A percentile compares a stretch with the other conserved stretches of the same genome.
Evolutionary conservation across 2,329 filamentous ascomycete genomes (phyloP).

Genomic region (Fusarium sp.): DNA sequence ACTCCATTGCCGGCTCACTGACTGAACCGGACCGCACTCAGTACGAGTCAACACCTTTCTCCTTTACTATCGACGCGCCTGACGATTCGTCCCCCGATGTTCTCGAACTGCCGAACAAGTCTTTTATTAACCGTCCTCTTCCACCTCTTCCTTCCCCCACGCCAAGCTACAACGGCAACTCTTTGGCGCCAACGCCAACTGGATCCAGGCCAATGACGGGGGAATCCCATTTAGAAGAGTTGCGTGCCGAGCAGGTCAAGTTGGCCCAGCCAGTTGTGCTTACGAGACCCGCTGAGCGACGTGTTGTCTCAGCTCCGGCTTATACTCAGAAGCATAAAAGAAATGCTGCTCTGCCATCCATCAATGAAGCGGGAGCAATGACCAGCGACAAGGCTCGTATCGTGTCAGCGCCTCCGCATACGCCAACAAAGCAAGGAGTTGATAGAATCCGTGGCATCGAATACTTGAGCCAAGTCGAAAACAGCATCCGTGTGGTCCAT

Average conservation of each 20-base stretch:
- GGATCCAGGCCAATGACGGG: conserved; percentile 44
- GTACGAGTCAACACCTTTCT: conserved; percentile 58
- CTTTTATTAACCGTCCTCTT: conserved; percentile 64
- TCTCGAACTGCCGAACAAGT: conserved; percentile 44
- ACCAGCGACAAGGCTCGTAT: conserved; percentile 57
- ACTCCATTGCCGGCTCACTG: conserved; percentile 52
- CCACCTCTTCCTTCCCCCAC: conserved; percentile 60
- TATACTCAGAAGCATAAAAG: conserved; percentile 57
- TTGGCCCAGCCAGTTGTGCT: conserved; percentile 50
- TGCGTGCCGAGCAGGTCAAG: conserved; percentile 44
- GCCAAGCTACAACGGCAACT: conserved; percentile 28
- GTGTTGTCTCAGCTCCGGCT: conserved; percentile 64
- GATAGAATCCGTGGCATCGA: conserved; percentile 57
- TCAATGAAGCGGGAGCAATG: conserved; percentile 57
- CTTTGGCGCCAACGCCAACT: conserved; percentile 33
- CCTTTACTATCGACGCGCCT: conserved; percentile 55
- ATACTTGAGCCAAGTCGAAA: conserved; percentile 60
- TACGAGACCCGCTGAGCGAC: conserved; percentile 56
- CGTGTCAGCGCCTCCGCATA: conserved; percentile 61
- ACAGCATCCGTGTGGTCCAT: conserved; percentile 68
- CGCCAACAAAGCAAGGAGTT: conserved; percentile 46
- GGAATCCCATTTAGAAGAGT: conserved; percentile 44
- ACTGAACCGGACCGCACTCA: conserved; percentile 50
- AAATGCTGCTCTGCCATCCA: conserved; percentile 60
- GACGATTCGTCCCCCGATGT: conserved; percentile 37